phyloP scores from a whole-genome alignment of 1,284 basidiomycete species.

The Leccinum cinnamomeum region DNA sequence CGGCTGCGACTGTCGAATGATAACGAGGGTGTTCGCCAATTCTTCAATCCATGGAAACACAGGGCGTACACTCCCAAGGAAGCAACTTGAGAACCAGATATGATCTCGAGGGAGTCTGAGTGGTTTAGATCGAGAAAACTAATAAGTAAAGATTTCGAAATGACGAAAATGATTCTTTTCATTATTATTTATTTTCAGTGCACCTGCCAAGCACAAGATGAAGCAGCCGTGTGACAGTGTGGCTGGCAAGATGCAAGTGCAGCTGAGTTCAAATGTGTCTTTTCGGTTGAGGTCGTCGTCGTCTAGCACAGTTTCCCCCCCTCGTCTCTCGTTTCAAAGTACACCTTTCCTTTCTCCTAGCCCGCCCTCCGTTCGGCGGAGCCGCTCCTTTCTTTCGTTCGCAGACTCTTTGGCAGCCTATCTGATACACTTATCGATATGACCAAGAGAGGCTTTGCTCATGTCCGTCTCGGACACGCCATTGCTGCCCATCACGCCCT shows the following conservation, averaged over 20 bases:
- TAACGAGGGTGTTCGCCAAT: not conserved
- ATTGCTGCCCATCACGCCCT: conserved; percentile 18
- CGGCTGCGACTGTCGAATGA: conserved; percentile 25
- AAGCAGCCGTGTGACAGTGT: not conserved
- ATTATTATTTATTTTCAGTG: not conserved
- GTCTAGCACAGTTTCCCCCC: conserved; percentile 1
- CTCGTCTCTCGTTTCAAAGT: conserved; percentile 13
- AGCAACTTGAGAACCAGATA: conserved; percentile 41
- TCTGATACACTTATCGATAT: conserved; percentile 16
- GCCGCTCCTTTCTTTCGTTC: conserved; percentile 26
- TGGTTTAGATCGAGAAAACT: too few relatives aligned
- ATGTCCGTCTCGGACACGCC: conserved; percentile 31
- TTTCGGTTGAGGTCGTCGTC: conserved; percentile 7
- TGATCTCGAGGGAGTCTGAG: too few relatives aligned
- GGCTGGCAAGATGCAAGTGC: conserved; percentile 9
- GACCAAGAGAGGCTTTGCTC: conserved; percentile 34
- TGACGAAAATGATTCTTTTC: conserved; percentile 34
- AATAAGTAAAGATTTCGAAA: too few relatives aligned
- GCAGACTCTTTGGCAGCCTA: conserved; percentile 5
- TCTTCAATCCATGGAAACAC: conserved; percentile 9
- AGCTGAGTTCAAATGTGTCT: conserved; percentile 31
- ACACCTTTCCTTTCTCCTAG: conserved; percentile 21
- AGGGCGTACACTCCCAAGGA: conserved; percentile 53
- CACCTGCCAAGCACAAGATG: conserved; percentile 15
- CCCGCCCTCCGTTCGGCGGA: conserved; percentile 26